Evolutionary conservation across 169 alveolate species (phyloP).

Genomic region (Theileria equi): DNA sequence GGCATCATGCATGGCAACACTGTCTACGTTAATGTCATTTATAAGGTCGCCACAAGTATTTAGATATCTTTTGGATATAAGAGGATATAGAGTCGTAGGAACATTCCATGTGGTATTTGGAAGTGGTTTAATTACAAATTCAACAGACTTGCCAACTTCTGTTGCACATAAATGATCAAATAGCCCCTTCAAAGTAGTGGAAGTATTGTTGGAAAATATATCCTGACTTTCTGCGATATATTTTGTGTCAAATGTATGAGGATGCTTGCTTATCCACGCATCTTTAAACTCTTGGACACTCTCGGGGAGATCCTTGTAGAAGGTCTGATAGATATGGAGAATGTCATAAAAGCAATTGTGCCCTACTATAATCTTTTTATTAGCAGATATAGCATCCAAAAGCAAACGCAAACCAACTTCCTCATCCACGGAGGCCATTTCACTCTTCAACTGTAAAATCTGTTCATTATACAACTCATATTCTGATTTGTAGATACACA

Average conservation of each 20-base stretch:
- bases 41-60: not conserved
- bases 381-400: conserved; percentile 71
- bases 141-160: not conserved
- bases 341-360: conserved; percentile 86
- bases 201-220: conserved; percentile 68
- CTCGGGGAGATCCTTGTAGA: conserved; percentile 79
- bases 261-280: conserved; percentile 75
- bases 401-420: conserved; percentile 80
- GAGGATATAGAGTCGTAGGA: conserved; percentile 15
- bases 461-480: conserved; percentile 72
- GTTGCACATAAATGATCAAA: conserved; percentile 51
- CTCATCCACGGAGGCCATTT: conserved; percentile 64
- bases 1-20: conserved; percentile 73
- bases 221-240: conserved; percentile 76
- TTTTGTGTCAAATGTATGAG: conserved; percentile 79
- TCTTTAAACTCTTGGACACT: conserved; percentile 73
- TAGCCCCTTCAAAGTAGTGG: conserved; percentile 79
- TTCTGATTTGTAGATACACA: conserved; percentile 74
- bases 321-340: conserved; percentile 81
- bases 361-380: conserved; percentile 76
- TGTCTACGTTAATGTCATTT: not conserved
- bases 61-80: not conserved
- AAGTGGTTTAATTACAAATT: conserved; percentile 15
- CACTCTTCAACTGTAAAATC: conserved; percentile 52
- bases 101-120: conserved; percentile 37